phyloP scores from a whole-genome alignment of 192 early-diverging fungal species.

The Spizellomyces sp. region DNA sequence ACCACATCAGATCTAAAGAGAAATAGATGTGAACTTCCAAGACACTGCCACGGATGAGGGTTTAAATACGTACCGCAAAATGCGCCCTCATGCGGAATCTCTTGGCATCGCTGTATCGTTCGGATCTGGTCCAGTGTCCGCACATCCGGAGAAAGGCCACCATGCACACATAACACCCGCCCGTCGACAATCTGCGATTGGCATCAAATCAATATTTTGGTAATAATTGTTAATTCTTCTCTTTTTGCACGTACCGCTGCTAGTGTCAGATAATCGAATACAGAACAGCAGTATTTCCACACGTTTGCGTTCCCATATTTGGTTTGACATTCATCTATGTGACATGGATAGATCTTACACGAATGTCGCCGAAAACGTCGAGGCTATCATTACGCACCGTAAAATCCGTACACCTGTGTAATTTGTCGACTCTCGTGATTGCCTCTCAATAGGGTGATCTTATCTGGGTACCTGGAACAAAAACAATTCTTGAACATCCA shows the following conservation, averaged over 20 bases:
- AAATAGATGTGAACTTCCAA: not conserved
- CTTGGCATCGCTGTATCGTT: conserved; percentile 93
- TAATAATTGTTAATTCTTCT: not conserved
- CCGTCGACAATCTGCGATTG: conserved; percentile 84
- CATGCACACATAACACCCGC: conserved; percentile 89
- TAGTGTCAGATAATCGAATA: conserved; percentile 90
- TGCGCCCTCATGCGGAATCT: conserved; percentile 93
- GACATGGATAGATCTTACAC: not conserved
- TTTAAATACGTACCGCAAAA: conserved; percentile 67
- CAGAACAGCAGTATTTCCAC: conserved; percentile 94
- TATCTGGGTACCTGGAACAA: conserved; percentile 82
- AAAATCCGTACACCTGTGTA: conserved; percentile 96
- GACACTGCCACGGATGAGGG: not conserved
- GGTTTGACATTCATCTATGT: conserved; percentile 86
- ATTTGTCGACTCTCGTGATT: conserved; percentile 98
- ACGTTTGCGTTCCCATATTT: conserved; percentile 96
- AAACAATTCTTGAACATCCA: not conserved
- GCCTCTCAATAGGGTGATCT: conserved; percentile 92
- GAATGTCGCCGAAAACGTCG: too few relatives aligned
- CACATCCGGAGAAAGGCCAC: conserved; percentile 91
- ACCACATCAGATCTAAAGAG: conserved; percentile 86
- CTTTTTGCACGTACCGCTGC: conserved; percentile 72
- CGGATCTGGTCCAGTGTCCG: conserved; percentile 91
- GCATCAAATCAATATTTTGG: conserved; percentile 9
- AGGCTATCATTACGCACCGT: conserved; percentile 57